phyloP scores from a whole-genome alignment of 1,284 basidiomycete genomes.

The Phlebopus sp. region DNA sequence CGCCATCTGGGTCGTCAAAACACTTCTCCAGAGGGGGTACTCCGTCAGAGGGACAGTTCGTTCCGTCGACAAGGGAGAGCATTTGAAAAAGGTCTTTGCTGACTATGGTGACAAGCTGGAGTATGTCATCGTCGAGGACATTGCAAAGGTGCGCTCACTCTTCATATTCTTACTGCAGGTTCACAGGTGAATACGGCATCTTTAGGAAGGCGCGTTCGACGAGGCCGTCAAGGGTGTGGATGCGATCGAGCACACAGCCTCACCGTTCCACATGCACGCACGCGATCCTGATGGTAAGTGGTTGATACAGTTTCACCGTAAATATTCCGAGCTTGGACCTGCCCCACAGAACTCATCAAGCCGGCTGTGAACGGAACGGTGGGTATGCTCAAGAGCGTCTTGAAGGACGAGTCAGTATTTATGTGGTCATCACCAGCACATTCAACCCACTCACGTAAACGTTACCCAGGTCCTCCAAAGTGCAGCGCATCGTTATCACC shows the following conservation, averaged over 20 bases:
- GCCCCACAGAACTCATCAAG: constrained; percentile 45
- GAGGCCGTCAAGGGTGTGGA: constrained; percentile 64
- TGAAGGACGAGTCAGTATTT: constrained; percentile 46
- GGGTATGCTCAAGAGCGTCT: constrained; percentile 52
- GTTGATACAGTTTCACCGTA: neutral
- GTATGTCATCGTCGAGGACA: constrained; percentile 45
- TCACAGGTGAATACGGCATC: too few species aligned
- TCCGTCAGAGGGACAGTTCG: constrained; percentile 50
- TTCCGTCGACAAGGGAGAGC: constrained; percentile 39
- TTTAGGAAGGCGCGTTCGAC: constrained; percentile 57
- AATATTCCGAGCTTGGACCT: neutral
- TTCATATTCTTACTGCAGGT: neutral
- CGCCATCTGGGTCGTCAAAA: constrained; percentile 35
- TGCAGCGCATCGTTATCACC: constrained; percentile 70
- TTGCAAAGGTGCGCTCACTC: constrained; percentile 34
- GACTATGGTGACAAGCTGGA: constrained; percentile 43
- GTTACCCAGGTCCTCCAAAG: constrained; percentile 30
- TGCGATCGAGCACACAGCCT: constrained; percentile 54
- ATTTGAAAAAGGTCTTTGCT: constrained; percentile 39
- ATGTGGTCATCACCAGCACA: too few species aligned
- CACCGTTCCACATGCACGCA: constrained; percentile 40
- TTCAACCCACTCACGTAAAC: neutral
- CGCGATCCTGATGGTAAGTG: constrained; percentile 38
- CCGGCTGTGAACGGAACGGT: constrained; percentile 66
- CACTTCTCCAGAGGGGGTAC: constrained; percentile 35